Conservation (phyloP, 768 basidiomycete species). For the Agrocybe pediades region DNA sequence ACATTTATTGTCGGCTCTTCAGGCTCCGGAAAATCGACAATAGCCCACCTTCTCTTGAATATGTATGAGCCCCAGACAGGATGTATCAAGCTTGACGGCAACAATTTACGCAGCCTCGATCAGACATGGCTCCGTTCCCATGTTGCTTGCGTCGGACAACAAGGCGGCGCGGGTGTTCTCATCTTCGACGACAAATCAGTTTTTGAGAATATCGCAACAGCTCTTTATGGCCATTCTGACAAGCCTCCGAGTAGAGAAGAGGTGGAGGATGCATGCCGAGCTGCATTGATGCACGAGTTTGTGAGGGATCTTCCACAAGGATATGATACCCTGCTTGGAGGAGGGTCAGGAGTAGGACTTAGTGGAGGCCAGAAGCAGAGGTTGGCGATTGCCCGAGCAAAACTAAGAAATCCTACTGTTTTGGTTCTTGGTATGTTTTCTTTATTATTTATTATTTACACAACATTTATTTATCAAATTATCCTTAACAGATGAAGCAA, state of each 20-base stretch:
- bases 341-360: slow-evolving; percentile 59
- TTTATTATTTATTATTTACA: neutral
- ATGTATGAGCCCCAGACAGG: slow-evolving; percentile 72
- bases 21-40: slow-evolving; percentile 91
- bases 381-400: slow-evolving; percentile 85
- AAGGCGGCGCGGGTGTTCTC: slow-evolving; percentile 51
- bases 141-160: slow-evolving; percentile 81
- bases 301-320: slow-evolving; percentile 81
- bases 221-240: slow-evolving; percentile 63
- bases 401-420: slow-evolving; percentile 82
- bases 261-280: slow-evolving; percentile 81
- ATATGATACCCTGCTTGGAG: slow-evolving; percentile 77
- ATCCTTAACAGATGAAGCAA: slow-evolving; percentile 70
- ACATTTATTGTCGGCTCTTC: slow-evolving; percentile 92
- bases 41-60: slow-evolving; percentile 79
- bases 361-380: slow-evolving; percentile 95
- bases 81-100: slow-evolving; percentile 77
- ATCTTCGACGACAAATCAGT: slow-evolving; percentile 78
- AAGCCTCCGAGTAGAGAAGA: slow-evolving; percentile 60
- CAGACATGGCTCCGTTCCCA: slow-evolving; percentile 64
- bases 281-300: slow-evolving; percentile 88
- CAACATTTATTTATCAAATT: slow-evolving; percentile 38
- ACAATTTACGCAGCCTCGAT: slow-evolving; percentile 77
- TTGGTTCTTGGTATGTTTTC: slow-evolving; percentile 80
- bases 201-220: slow-evolving; percentile 67